These are phyloP conservation scores for Aegilops sharonensis DNA, from an alignment of 176 grass and related monocot species.

Conservation along the genomic window DNA sequence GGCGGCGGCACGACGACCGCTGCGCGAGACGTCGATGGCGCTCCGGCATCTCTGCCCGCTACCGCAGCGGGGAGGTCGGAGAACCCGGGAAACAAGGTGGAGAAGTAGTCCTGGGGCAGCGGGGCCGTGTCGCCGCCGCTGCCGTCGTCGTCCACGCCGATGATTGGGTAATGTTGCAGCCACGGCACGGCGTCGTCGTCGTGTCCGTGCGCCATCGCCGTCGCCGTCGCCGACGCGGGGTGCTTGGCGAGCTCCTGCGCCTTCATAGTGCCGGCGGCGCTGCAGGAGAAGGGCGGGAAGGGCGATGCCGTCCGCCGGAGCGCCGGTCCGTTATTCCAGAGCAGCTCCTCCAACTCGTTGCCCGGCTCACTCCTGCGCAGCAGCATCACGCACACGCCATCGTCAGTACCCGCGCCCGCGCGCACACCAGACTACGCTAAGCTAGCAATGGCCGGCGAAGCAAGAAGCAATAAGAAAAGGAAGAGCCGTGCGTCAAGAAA, in stretches of 20 bases:
- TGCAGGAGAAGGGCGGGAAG: constrained; percentile 47
- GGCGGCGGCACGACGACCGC: neutral
- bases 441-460: neutral
- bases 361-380: constrained; percentile 13
- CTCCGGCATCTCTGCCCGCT: neutral
- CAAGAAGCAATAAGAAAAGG: neutral
- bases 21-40: neutral
- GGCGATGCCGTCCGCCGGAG: constrained; percentile 20
- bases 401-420: neutral
- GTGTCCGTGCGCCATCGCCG: neutral
- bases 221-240: neutral
- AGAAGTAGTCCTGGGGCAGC: constrained; percentile 41
- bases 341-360: constrained; percentile 40
- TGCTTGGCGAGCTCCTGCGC: constrained; percentile 27
- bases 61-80: neutral
- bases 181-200: constrained; percentile 37
- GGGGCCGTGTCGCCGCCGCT: constrained; percentile 34
- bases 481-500: neutral
- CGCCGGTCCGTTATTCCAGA: constrained; percentile 29
- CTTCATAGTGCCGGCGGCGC: constrained; percentile 9
- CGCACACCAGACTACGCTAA: neutral
- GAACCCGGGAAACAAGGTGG: constrained; percentile 16
- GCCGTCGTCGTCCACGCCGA: constrained; percentile 13
- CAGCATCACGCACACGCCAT: neutral
- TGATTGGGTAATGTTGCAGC: constrained; percentile 38